Evolutionary conservation across 140 eudicot species (phyloP).

Genomic region (Stevia rebaudiana): DNA sequence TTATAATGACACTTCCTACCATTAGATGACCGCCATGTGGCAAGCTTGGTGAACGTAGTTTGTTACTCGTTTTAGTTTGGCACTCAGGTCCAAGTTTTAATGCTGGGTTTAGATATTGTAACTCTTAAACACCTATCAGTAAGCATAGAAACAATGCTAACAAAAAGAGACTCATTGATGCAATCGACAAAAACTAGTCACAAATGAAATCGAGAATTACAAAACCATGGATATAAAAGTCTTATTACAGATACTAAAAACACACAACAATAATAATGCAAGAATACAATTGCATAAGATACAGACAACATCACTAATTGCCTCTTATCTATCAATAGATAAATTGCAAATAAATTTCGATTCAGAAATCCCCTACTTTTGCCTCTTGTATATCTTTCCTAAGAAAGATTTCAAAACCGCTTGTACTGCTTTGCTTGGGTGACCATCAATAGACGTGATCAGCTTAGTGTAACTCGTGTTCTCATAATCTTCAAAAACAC

Average conservation of each 20-base stretch:
- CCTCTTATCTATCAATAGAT: too few relatives aligned
- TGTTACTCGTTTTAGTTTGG: too few relatives aligned
- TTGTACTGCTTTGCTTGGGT: constrained; percentile 68
- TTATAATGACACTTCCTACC: too few relatives aligned
- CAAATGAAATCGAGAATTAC: constrained; percentile 10
- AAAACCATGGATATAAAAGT: constrained; percentile 6
- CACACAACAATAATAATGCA: neutral
- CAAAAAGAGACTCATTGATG: too few relatives aligned
- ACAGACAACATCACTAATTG: neutral
- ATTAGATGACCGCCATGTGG: too few relatives aligned
- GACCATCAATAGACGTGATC: constrained; percentile 55
- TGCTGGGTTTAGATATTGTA: too few relatives aligned
- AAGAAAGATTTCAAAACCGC: constrained; percentile 73
- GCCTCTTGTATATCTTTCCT: constrained; percentile 84
- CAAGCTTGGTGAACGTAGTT: too few relatives aligned
- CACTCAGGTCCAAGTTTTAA: too few relatives aligned
- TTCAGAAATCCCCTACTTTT: constrained; percentile 33
- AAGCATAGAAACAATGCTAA: too few relatives aligned
- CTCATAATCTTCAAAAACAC: constrained; percentile 62
- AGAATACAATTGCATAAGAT: constrained; percentile 13
- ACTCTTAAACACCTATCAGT: too few relatives aligned
- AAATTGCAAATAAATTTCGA: neutral
- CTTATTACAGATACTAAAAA: constrained; percentile 22
- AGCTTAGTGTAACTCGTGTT: constrained; percentile 60
- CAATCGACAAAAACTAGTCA: neutral